Evolutionary conservation across 331 rosid species (phyloP), one percentile per base, ranked within the genome.

Genomic region (Dryas integrifolia): DNA sequence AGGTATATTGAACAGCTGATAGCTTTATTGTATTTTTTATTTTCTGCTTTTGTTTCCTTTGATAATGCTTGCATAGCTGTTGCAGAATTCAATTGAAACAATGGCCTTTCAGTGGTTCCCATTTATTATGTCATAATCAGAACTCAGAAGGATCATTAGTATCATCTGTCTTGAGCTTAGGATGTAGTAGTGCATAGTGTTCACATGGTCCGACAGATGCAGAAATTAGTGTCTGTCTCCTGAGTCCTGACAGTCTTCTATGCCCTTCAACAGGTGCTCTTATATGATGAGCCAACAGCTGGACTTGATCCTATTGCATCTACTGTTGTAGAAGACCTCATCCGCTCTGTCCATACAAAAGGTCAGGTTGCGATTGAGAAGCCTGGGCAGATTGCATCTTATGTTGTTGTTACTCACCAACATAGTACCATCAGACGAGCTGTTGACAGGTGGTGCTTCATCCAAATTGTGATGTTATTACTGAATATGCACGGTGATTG

Each of bases 301-400:
- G 99, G 99, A 72, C 98, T 95, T 58, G 99, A 95, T 86, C 99
- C 99, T 39, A 95, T 95, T 77, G 99, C 99, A 80, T 95, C 99
- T 50, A 95, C 99, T 21, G 99, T 95, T 55, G 98, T 95, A 50
- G 99, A 95, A 84, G 98, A 95, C 86, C 88, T 95, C 68, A 95
- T 95, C 77, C 97, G 97, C 78, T 95, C 96, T 55, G 92, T 92
- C 45, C 99, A 95, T 78, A 78, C 88, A 51, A 87, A 89, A 90
- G 97, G 92, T 41, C 86, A 81, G 43, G 96, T 82, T 74, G 91
- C 81, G 4, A 41, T 82, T 46, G 92, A 87, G 74, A 82, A 83
- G 72, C 89, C 97, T 49, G 97, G 97, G 64, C 82, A 89, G 72
- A 95, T 95, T 75, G 82, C 97, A 24, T 95, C 99, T 9, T 95